These are phyloP conservation scores for Beauveria bassiana DNA, from an alignment of 2,329 filamentous ascomycete species.

Conservation along the genomic window DNA sequence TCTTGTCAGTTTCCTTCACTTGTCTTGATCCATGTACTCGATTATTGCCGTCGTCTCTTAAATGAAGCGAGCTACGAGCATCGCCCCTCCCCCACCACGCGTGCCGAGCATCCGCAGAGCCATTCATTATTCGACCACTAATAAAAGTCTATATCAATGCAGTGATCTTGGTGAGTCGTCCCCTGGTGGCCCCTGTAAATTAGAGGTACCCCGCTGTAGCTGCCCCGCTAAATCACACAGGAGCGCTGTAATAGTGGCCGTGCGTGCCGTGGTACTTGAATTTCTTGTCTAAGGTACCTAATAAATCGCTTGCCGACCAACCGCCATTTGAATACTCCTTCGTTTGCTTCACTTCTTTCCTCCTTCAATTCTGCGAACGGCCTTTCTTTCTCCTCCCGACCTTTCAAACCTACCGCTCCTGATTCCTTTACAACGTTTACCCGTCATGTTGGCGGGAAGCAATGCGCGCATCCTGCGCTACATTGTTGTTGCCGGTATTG, in stretches of 20 bases:
- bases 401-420: background rate
- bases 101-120: background rate
- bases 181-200: background rate
- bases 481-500: constrained; percentile 76
- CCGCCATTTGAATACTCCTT: background rate
- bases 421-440: background rate
- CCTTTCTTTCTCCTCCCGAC: background rate
- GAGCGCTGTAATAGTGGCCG: background rate
- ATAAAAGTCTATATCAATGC: background rate
- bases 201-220: background rate
- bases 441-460: constrained; percentile 52
- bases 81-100: too few species aligned
- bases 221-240: background rate
- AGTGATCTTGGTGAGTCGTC: background rate
- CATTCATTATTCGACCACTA: background rate
- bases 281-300: too few species aligned
- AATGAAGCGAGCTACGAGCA: too few species aligned
- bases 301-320: background rate
- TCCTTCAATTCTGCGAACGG: background rate
- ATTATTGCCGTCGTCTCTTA: too few species aligned
- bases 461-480: constrained; percentile 68
- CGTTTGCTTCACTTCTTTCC: background rate
- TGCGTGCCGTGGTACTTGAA: too few species aligned
- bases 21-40: too few species aligned
- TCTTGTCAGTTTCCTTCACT: too few species aligned